Base-by-base conservation (phyloP, 2,329 filamentous ascomycete genomes). In the Beauveria sp. region DNA sequence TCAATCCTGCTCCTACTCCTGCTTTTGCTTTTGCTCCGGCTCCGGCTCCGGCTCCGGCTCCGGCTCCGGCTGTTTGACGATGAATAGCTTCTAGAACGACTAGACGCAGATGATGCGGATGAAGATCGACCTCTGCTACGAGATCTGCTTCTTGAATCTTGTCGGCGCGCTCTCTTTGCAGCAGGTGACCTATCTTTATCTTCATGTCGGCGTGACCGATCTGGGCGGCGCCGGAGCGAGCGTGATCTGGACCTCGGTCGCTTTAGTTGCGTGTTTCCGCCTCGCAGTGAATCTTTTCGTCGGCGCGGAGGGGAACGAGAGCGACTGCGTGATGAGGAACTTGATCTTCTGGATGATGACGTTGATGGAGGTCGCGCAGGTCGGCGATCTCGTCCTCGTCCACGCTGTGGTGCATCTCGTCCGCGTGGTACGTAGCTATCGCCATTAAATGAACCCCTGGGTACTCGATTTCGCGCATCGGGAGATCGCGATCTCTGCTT, bases 361-460 rank as follows among this genome's bases (percentile, higher is more conserved):
- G 61, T 65, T 8, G 74, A 74, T 9, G 71, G 73, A 3, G 79
- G 79, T 61, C 67, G 61, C 41, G 48, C 56, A 47, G 5, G 67
- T 66, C 44, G 64, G 40, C 59, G 63, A 26, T 58, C 56, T 47
- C 77, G 76, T 24, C 76, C 77, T 53, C 80, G 78, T 63, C 76
- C 75, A 20, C 72, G 70, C 26, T 70, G 70, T 26, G 70, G 70
- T 8, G 71, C 71, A n/a, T 73, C 73, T 51, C 77, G 77, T 54
- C 75, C 77, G 64, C 77, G 74, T 2, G 82, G 83, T 41, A 82
- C 75, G 63, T 86, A 83, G 62, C 78, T 78, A 64, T 85, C 82
- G 53, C 81, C 76, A 12, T 73, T 74, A 54, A 76, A 79, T 12
- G 73, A 71, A 20, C 79, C 76, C 63, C 79, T 71, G 20, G 75